Evolutionary conservation across 352 stramenopile genomes (phyloP), one percentile per base, ranked within the genome.

Genomic region (Phytophthora ohioensis): DNA sequence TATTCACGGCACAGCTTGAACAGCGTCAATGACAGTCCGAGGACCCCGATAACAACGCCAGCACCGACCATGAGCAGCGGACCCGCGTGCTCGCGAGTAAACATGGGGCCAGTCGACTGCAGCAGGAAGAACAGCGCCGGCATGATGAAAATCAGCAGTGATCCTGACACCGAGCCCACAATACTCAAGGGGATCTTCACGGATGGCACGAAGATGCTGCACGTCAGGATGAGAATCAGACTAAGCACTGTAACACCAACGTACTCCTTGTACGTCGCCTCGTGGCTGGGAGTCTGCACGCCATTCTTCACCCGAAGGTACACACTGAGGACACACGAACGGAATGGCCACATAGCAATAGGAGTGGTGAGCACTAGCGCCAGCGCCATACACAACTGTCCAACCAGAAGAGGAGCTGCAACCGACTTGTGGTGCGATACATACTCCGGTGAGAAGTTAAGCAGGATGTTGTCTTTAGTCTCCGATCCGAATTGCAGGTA

Each of bases 101-200:
- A 10, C 4, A 91, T 55, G 2, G 81, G 73, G 2, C 78, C 69
- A 6, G 52, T 68, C 17, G 78, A 79, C 64, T 89, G 86, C 62
- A 94, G 61, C 69, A 92, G 73, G 76, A 76, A 94, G 67, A 92
- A 94, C 51, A 94, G 71, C 39, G 86, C 83, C 45, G 86, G 84
- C 82, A 94, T 87, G 61, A 94, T 85, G 69, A 92, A 92, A 62
- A 94, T 94, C 53, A 94, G 63, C 34, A 94, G 62, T 60, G 86
- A 94, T n/a, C 86, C 84, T 2, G 83, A 89, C 38, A 89, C 85
- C 5, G 82, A 91, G 35, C 86, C 86, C 27, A 94, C 86, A 63
- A 93, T 93, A 56, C 82, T 91, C 36, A 93, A 60, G 46, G 86
- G 84, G 54, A 92, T 91, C 71, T 92, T 93, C 59, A 92, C 84